A percentile compares a stretch with the other conserved stretches of the same genome.
Evolutionary conservation across 345 rosid genomes (phyloP).

Genomic region (Populus tremula): DNA sequence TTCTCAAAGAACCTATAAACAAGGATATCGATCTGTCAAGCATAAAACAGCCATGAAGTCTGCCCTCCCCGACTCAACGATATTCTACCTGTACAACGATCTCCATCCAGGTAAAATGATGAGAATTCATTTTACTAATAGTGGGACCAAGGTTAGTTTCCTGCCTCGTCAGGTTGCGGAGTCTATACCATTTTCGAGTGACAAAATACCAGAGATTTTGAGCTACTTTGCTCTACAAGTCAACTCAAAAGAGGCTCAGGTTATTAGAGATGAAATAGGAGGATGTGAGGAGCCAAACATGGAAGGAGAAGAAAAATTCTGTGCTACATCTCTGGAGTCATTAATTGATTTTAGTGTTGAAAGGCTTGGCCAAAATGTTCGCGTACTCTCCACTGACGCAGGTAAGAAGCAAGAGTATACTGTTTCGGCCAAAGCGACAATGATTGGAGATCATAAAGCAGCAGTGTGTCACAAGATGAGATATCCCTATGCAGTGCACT

Average conservation of each 20-base stretch:
- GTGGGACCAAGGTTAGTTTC: background rate
- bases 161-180: background rate
- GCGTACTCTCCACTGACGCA: background rate
- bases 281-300: background rate
- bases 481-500: conserved; percentile 11
- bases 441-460: background rate
- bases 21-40: background rate
- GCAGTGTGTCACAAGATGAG: background rate
- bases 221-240: too few species aligned
- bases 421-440: background rate
- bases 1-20: background rate
- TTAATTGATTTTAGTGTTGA: background rate
- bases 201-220: too few species aligned
- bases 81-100: background rate
- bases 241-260: too few species aligned
- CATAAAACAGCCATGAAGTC: background rate
- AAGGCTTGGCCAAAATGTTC: background rate
- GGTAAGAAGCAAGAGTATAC: background rate
- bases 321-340: background rate
- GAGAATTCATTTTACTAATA: background rate
- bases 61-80: background rate
- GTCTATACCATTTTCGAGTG: background rate
- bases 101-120: background rate
- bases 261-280: background rate
- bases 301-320: background rate